Evolutionary conservation across 768 basidiomycete species (phyloP), one percentile per base, ranked within the genome.

Genomic region (Leucosporidium scottii): DNA sequence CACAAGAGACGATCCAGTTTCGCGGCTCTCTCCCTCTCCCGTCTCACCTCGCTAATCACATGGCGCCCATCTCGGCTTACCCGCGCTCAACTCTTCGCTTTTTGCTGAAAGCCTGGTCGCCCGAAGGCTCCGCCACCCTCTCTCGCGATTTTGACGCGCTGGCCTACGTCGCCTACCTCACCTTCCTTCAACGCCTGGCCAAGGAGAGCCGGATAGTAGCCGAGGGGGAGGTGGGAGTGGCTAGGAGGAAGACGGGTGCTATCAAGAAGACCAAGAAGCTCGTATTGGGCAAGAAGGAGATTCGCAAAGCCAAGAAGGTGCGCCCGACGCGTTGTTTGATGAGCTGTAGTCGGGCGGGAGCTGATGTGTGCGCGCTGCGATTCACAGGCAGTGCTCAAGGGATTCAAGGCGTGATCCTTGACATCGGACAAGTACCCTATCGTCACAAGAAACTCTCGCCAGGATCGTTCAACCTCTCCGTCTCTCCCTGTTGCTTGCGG

Each of bases 171-270:
- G 30, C 55, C 18, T 56, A 31, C 31, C 55, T 30, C 30, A 9
- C 30, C 6, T 56, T 56, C 55, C 55, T 56, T 31, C 55, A 56
- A 34, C 55, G 55, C 17, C 55, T 56, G 20, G 55, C 55, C 18
- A 30, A 23, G 13, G 55, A 28, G 18, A 21, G 9, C 31, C 21
- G 30, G 9, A 12, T 17, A 1, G 55, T 31, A 17, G 28, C 27
- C 1, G 30, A 34, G 30, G 31, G 21, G 4, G 30, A 30, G 31
- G 20, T 18, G 55, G 30, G 28, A n/a, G 28, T 3, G 3, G 27
- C 15, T 10, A 56, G 31, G 31, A 31, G 12, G 55, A 30, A 56
- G 20, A 56, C 30, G 30, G 55, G 30, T 3, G 39, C 8, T 44
- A 17, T 13, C 15, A 44, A 44, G 39, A 44, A 44, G 39, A 13